Percentiles rank a stretch among this genome's conserved stretches.
These are phyloP conservation scores for Rhodotorula sp. DNA, from an alignment of 1,284 basidiomycete genomes.

Conservation along the genomic window DNA sequence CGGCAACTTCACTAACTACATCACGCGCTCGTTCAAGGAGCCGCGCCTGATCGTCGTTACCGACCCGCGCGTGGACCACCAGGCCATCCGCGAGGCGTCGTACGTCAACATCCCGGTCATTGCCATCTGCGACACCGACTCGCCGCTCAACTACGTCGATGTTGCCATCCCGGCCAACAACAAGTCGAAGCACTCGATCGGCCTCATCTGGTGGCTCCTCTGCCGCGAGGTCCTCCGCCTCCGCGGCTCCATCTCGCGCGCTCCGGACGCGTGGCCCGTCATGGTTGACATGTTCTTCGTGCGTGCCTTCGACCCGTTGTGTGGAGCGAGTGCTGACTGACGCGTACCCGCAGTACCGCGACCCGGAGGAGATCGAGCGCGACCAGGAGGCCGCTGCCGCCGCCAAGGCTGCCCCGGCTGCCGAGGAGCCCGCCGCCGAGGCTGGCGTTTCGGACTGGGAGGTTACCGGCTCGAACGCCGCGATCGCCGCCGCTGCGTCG, in stretches of 20 bases:
- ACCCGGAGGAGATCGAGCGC: slow-evolving; percentile 98
- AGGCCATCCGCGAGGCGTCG: slow-evolving; percentile 98
- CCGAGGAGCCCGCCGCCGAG: slow-evolving; percentile 51
- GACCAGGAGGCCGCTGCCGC: slow-evolving; percentile 84
- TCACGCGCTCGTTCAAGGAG: slow-evolving; percentile 99
- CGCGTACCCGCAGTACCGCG: slow-evolving; percentile 69
- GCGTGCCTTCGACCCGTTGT: not conserved
- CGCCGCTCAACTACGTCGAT: slow-evolving; percentile 94
- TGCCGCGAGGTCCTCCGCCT: slow-evolving; percentile 96
- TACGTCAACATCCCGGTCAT: slow-evolving; percentile 99
- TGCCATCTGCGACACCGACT: slow-evolving; percentile 97
- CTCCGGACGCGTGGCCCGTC: slow-evolving; percentile 88
- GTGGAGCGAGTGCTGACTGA: not conserved
- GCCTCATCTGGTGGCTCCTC: slow-evolving; percentile 98
- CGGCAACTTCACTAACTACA: slow-evolving; percentile 95
- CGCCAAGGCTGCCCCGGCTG: slow-evolving; percentile 56
- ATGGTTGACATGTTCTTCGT: slow-evolving; percentile 99
- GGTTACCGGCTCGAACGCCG: slow-evolving; percentile 47
- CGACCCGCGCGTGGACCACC: slow-evolving; percentile 98
- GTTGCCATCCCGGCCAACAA: slow-evolving; percentile 99
- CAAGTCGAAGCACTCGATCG: slow-evolving; percentile 96
- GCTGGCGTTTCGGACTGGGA: slow-evolving; percentile 56
- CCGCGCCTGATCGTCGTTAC: slow-evolving; percentile 97
- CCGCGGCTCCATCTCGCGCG: slow-evolving; percentile 86
- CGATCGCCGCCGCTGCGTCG: slow-evolving; percentile 51